Evolutionary conservation across 208 protist genomes (phyloP).

Genomic region (Leishmania aethiopica): DNA sequence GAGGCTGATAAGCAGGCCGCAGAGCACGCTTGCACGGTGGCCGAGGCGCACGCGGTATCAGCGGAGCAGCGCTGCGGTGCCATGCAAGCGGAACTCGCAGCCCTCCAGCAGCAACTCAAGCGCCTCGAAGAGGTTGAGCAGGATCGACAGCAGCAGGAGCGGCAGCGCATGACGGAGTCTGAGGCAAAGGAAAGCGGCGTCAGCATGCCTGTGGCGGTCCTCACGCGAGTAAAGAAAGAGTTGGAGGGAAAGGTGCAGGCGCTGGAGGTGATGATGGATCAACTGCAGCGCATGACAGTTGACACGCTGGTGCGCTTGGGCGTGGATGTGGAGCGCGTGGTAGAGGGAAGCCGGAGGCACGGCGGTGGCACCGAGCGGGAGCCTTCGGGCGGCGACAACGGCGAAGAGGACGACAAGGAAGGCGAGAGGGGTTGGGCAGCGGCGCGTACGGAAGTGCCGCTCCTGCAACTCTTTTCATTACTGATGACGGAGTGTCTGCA

Average conservation of each 20-base stretch:
- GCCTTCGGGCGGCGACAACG: not conserved
- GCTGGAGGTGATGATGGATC: conserved; percentile 27
- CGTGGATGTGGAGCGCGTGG: conserved; percentile 20
- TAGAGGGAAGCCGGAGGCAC: not conserved
- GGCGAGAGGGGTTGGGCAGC: not conserved
- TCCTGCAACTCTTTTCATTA: conserved; percentile 42
- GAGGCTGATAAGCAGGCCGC: conserved; percentile 1
- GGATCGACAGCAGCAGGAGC: not conserved
- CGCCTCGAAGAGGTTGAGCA: not conserved
- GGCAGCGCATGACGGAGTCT: not conserved
- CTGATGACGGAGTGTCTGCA: conserved; percentile 48
- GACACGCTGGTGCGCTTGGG: conserved; percentile 35
- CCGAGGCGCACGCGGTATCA: conserved; percentile 5
- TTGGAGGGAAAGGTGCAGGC: conserved; percentile 27
- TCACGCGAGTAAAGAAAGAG: conserved; percentile 17
- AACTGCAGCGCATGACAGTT: conserved; percentile 25
- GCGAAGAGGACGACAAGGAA: not conserved
- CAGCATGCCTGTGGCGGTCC: conserved; percentile 12
- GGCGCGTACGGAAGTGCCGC: conserved; percentile 4
- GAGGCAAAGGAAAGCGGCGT: conserved; percentile 10
- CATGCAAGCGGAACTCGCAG: not conserved
- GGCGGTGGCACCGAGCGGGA: too few species aligned
- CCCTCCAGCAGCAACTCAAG: conserved; percentile 10
- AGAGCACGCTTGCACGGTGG: not conserved
- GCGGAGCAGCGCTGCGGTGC: conserved; percentile 3